phyloP scores from a whole-genome alignment of 176 grass and related monocot genomes.

The sorghum (Sorghum bicolor) region Sorghum_bicolor_NCBIv3 NC_012871.2:14481001-14481500 shows the following conservation, averaged over 20 bases:
- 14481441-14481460: constrained; percentile 81
- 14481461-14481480: constrained; percentile 68
- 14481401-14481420: constrained; percentile 17
- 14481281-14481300: constrained; percentile 66
- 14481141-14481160: constrained; percentile 32
- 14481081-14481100: constrained; percentile 44
- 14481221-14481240: constrained; percentile 67
- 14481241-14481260: constrained; percentile 59
- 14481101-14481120: constrained; percentile 46
- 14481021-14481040: constrained; percentile 44
- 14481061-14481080: constrained; percentile 42
- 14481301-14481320: constrained; percentile 60
- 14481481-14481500: constrained; percentile 66
- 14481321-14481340: neutral
- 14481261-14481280: constrained; percentile 38
- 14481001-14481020: constrained; percentile 39
- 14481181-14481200: constrained; percentile 50
- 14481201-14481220: constrained; percentile 38
- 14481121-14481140: constrained; percentile 21
- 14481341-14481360: constrained; percentile 32
- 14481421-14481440: constrained; percentile 1
- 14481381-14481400: constrained; percentile 61
- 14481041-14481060: constrained; percentile 41
- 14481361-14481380: constrained; percentile 51
- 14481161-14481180: constrained; percentile 66